These are phyloP conservation scores for Hanseniaspora taiwanica DNA, from an alignment of 805 yeast species.

Conservation along the genomic window DNA sequence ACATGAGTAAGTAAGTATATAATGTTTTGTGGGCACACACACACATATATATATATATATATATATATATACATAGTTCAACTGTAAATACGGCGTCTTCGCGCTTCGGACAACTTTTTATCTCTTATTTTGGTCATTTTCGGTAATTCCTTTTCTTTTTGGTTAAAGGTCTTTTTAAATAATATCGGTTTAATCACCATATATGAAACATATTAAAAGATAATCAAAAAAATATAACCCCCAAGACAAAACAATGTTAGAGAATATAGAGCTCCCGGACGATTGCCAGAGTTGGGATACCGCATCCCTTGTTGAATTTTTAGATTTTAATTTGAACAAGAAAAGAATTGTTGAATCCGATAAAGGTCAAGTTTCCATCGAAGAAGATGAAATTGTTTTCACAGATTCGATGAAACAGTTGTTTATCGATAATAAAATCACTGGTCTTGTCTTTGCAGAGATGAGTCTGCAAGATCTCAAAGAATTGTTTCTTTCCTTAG, in stretches of 20 bases:
- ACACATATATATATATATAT: not conserved
- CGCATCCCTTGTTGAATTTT: not conserved
- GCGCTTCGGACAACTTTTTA: too few relatives aligned
- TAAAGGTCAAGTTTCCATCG: not conserved
- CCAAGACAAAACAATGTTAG: not conserved
- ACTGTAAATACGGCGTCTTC: too few relatives aligned
- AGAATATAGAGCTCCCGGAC: not conserved
- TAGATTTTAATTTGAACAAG: not conserved
- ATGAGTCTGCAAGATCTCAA: conserved; percentile 56
- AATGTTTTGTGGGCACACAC: not conserved
- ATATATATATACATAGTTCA: not conserved
- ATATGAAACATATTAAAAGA: too few relatives aligned
- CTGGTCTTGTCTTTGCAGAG: conserved; percentile 57
- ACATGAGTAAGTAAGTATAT: not conserved
- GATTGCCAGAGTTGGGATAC: not conserved
- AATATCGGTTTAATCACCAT: too few relatives aligned
- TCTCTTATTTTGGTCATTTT: too few relatives aligned
- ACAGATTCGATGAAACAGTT: not conserved
- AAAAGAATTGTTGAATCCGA: not conserved
- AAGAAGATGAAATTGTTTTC: not conserved
- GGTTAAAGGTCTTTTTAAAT: too few relatives aligned
- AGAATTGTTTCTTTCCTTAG: conserved; percentile 41
- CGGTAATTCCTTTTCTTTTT: too few relatives aligned
- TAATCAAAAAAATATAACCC: not conserved
- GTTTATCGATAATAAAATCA: conserved; percentile 14